Percentiles rank a stretch among this genome's conserved stretches.
Evolutionary conservation across 2,329 filamentous ascomycete genomes (phyloP).

Genomic region (Colletotrichum sp.): DNA sequence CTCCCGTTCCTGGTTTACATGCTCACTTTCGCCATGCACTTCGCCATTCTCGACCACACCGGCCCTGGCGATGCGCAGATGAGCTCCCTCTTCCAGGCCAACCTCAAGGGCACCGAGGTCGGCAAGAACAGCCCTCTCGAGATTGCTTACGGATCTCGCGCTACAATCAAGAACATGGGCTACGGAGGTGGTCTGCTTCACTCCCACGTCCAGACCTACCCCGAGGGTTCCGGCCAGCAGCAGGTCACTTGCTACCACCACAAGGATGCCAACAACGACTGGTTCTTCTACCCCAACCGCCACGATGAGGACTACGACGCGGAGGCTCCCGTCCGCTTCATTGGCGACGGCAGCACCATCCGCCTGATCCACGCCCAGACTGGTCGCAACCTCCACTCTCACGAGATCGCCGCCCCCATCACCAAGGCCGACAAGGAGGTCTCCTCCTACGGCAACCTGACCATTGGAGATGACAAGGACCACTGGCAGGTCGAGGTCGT

Average conservation of each 20-base stretch:
- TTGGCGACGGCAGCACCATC: conserved; percentile 78
- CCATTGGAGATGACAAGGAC: conserved; percentile 95
- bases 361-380: conserved; percentile 95
- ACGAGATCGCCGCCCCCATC: conserved; percentile 85
- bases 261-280: conserved; percentile 99
- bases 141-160: conserved; percentile 85
- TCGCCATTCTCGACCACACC: conserved; percentile 89
- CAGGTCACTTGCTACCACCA: conserved; percentile 99
- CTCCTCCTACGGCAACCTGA: conserved; percentile 94
- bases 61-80: conserved; percentile 99
- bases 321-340: conserved; percentile 74
- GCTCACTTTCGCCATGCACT: conserved; percentile 94
- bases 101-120: conserved; percentile 90
- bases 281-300: conserved; percentile 98
- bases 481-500: conserved; percentile 96
- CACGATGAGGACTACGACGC: conserved; percentile 74
- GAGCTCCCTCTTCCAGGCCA: conserved; percentile 99
- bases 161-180: conserved; percentile 98
- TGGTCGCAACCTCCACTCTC: conserved; percentile 95
- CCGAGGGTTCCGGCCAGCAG: conserved; percentile 91
- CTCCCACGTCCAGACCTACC: conserved; percentile 95
- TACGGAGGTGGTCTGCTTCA: conserved; percentile 96
- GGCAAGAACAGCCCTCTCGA: conserved; percentile 95
- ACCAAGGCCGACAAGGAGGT: conserved; percentile 92
- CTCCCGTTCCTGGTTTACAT: conserved; percentile 92